Conservation (phyloP, 2,329 filamentous ascomycete species). For the Trichothecium sympodiale region DNA sequence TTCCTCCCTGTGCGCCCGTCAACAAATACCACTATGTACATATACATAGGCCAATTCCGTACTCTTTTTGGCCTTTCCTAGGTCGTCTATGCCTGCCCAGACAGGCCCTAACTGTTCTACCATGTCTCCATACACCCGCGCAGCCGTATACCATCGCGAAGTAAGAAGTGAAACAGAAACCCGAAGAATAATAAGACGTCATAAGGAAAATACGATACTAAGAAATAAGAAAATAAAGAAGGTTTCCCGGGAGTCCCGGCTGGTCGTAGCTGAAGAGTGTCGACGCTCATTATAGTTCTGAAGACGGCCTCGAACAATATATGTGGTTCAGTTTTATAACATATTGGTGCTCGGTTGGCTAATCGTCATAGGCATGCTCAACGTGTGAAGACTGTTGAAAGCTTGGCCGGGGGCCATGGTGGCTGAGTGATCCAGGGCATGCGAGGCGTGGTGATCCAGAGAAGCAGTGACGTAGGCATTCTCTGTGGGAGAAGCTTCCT, state of each 20-base stretch:
- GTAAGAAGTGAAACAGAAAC: not conserved
- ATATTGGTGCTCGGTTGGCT: conserved; percentile 36
- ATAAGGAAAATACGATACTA: conserved; percentile 5
- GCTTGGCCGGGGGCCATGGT: conserved; percentile 18
- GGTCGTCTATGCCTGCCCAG: no score
- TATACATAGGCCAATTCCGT: no score
- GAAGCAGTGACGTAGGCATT: conserved; percentile 47
- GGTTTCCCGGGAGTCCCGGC: not conserved
- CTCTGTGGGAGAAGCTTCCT: conserved; percentile 65
- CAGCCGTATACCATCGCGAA: no score
- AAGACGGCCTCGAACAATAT: conserved; percentile 24
- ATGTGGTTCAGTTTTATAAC: no score
- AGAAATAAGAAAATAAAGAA: conserved; percentile 5
- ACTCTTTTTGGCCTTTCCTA: no score
- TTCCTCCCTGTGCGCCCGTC: no score
- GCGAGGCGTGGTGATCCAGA: conserved; percentile 32
- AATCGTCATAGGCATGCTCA: conserved; percentile 55
- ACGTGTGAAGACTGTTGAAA: conserved; percentile 48
- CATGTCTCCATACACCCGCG: no score
- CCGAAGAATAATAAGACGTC: conserved; percentile 2
- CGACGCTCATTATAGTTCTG: conserved; percentile 18
- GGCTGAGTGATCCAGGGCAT: conserved; percentile 1
- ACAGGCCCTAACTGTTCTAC: no score
- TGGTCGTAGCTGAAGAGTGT: conserved; percentile 2
- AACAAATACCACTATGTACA: no score